These are phyloP conservation scores for Cyclospora cayetanensis DNA, from an alignment of 169 alveolate species.

Conservation along the genomic window DNA sequence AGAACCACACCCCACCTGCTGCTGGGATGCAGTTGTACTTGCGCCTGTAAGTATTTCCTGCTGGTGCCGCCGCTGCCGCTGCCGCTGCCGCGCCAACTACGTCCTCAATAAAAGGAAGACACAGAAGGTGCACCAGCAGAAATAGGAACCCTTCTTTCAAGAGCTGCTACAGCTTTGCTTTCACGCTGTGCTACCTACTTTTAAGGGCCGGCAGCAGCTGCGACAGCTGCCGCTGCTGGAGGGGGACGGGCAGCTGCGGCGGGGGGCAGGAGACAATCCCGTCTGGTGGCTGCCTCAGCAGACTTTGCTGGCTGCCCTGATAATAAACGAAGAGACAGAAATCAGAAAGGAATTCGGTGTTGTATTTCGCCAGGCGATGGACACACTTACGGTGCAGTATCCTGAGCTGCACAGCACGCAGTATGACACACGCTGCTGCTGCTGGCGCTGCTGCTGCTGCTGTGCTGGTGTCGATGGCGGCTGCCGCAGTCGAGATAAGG, in stretches of 20 bases:
- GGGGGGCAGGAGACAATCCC: slow-evolving; percentile 21
- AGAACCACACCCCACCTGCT: too few relatives aligned
- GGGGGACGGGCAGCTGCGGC: slow-evolving; percentile 47
- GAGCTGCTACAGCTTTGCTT: too few relatives aligned
- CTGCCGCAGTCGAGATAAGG: slow-evolving; percentile 25
- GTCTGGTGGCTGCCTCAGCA: slow-evolving; percentile 3
- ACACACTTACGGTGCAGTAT: slow-evolving; percentile 11
- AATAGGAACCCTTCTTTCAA: too few relatives aligned
- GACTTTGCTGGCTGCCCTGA: neutral
- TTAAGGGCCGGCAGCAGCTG: too few relatives aligned
- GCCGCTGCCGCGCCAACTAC: too few relatives aligned
- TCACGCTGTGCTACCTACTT: too few relatives aligned
- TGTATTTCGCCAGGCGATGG: neutral
- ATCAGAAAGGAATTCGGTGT: neutral
- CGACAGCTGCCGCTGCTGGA: slow-evolving; percentile 57
- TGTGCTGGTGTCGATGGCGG: slow-evolving; percentile 55
- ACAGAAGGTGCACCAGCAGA: too few relatives aligned
- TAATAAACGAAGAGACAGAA: slow-evolving; percentile 38
- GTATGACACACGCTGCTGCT: slow-evolving; percentile 28
- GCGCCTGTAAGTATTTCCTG: too few relatives aligned
- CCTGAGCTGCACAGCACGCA: slow-evolving; percentile 53
- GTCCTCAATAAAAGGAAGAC: too few relatives aligned
- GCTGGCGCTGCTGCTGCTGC: slow-evolving; percentile 53
- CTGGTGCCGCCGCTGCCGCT: too few relatives aligned
- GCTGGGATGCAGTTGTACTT: too few relatives aligned